Base-by-base conservation (phyloP, 805 yeast genomes). In the Nakazawaea ernobii region DNA sequence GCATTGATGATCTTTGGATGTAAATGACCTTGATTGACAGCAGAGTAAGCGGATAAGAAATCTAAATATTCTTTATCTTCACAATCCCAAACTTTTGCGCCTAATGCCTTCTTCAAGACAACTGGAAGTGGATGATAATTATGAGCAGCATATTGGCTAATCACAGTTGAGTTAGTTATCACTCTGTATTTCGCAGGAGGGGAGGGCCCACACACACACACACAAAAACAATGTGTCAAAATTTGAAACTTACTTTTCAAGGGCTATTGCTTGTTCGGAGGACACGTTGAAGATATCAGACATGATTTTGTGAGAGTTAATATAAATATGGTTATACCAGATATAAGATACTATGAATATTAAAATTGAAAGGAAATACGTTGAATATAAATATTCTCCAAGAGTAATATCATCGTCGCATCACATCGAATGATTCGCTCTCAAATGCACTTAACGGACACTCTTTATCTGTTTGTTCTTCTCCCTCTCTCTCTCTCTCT, bases 21-120 rank as follows among this genome's bases (percentile, higher is more conserved):
- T 65, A 97, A 91, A 66, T 92, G 98, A 50, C 98, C 98, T 68
- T 92, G 97, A 72, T 92, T 92, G 32, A 92, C 97, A 5, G 98
- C 98, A 27, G 97, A 89, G 69, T 92, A 92, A 10, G 97, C 97
- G 14, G 95, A 85, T 51, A 92, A 71, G 62, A 92, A 92, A 67
- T 92, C 98, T 54, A 92, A 71, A 67, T 91, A 92, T 63, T 90
- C 91, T 35, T 84, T 87, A 54, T 97, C 97, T 69, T 92, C 98
- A 7, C 97, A 97, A 65, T 92, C 98, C 97, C 97, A 92, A 20
- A 92, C 97, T 55, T 87, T 84, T 27, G 97, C 96, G 43, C 98
- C 98, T 50, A 65, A 54, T 13, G 96, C 98, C 59, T 75, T 82
- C 59, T 86, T 76, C 69, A 92, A 86, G 13, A 92, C 97, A 51